Evolutionary conservation across 352 stramenopile species (phyloP), one percentile per base, ranked within the genome.

Genomic region (Proteromonas lacertae): DNA sequence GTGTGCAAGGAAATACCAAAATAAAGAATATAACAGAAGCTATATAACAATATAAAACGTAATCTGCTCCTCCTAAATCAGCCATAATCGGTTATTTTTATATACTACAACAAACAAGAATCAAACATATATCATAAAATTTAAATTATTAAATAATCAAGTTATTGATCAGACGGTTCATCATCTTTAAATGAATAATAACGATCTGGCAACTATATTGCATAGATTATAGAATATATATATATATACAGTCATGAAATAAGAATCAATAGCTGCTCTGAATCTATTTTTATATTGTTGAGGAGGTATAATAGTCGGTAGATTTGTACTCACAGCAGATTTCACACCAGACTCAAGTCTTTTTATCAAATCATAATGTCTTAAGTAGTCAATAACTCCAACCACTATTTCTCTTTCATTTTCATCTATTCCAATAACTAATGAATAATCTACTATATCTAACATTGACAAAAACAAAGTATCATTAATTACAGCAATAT

Each of bases 401-500:
- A 93, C 72, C 10, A 86, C 77, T 45, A 95, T 50, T 41, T 46
- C 29, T 42, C 60, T 60, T 40, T 48, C 68, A 41, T 67, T 56
- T 36, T 72, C 58, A 36, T 63, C 59, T 42, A 62, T 87, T 36
- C 38, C 84, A 52, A 95, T 68, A n/a, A 97, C 57, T 56, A 97
- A 90, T 12, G 77, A 93, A 42, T 95, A 97, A 53, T 97, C 84
- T 32, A 97, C 64, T 26, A 97, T 86, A 53, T 95, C 94, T 38
- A 92, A 90, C 23, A 84, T 90, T 29, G 66, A 78, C 28, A 97
- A 62, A 47, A 96, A 97, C 17, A 66, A 45, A 10, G 77, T 87
- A 53, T 97, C 75, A 57, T 93, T 92, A 36, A 87, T 52, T 47
- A 96, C 82, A 16, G 76, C 80, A 45, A 66, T 72, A 25, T 74